Evolutionary conservation across 2,329 filamentous ascomycete species (phyloP), one percentile per base, ranked within the genome.

Genomic region (Microdochium trichocladiopsis): DNA sequence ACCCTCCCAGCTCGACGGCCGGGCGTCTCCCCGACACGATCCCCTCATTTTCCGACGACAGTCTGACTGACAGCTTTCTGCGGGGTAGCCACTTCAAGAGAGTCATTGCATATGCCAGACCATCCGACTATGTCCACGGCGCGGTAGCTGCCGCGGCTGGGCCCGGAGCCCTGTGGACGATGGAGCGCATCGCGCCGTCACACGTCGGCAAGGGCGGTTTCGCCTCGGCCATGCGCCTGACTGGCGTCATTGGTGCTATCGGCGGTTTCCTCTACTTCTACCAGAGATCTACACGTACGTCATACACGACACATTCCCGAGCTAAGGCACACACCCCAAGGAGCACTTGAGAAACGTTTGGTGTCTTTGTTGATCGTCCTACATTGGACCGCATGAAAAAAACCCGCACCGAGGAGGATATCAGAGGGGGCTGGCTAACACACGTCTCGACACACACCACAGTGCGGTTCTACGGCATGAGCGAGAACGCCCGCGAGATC

Each of bases 391-490:
- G n/a, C n/a, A n/a, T n/a, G n/a, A n/a, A n/a, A n/a, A n/a, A n/a
- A n/a, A n/a, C n/a, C n/a, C n/a, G n/a, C n/a, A n/a, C n/a, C n/a
- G n/a, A n/a, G n/a, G n/a, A n/a, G n/a, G n/a, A n/a, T n/a, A n/a
- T n/a, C n/a, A n/a, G n/a, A n/a, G n/a, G n/a, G n/a, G n/a, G n/a
- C n/a, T n/a, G n/a, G n/a, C n/a, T n/a, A n/a, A n/a, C n/a, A n/a
- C n/a, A n/a, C n/a, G n/a, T n/a, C n/a, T n/a, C n/a, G n/a, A n/a
- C n/a, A n/a, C n/a, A n/a, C n/a, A n/a, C 8, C 47, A 57, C 65
- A 96, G 91, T 93, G 65, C 88, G 94, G 59, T 97, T 99, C 75
- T 97, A 96, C 74, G 94, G 94, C 63, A 90, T 92, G 72, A 86
- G 82, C 48, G 94, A 99, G 72, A 99, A 99, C 74, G 75, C 86